Conservation (phyloP, 2,329 filamentous ascomycete genomes). For the Clonostachys sp. region DNA sequence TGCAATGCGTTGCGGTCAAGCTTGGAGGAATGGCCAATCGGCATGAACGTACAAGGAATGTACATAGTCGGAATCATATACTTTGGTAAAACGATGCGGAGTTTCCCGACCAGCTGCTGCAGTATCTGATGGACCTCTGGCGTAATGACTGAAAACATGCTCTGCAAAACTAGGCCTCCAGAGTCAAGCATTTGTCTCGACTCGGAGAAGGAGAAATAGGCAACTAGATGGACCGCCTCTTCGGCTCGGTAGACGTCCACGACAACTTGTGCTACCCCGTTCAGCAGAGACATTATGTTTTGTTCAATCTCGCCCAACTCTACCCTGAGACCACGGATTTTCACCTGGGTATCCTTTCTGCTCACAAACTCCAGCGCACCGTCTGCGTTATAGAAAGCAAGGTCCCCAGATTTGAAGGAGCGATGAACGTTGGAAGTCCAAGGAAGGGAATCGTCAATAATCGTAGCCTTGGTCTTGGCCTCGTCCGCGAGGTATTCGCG, state of each 20-base stretch:
- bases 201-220: constrained; percentile 1
- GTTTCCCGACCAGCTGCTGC: constrained; percentile 6
- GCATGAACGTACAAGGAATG: constrained; percentile 10
- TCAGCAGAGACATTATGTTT: neutral
- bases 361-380: constrained; percentile 13
- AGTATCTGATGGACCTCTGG: constrained; percentile 4
- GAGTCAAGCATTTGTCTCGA: neutral
- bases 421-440: too few relatives aligned
- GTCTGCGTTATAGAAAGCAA: constrained; percentile 1
- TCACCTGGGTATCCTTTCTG: constrained; percentile 23
- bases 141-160: constrained; percentile 3
- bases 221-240: neutral
- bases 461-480: constrained; percentile 6
- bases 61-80: constrained; percentile 12
- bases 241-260: constrained; percentile 4
- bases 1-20: constrained; percentile 3
- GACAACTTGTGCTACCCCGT: neutral
- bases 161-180: neutral
- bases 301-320: constrained; percentile 25
- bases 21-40: constrained; percentile 9
- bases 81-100: constrained; percentile 5
- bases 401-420: constrained; percentile 8
- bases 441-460: constrained; percentile 2
- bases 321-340: constrained; percentile 46
- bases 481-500: constrained; percentile 12